These are phyloP conservation scores for Entomortierella chlamydospora DNA, from an alignment of 192 early-diverging fungal genomes.

Conservation along the genomic window DNA sequence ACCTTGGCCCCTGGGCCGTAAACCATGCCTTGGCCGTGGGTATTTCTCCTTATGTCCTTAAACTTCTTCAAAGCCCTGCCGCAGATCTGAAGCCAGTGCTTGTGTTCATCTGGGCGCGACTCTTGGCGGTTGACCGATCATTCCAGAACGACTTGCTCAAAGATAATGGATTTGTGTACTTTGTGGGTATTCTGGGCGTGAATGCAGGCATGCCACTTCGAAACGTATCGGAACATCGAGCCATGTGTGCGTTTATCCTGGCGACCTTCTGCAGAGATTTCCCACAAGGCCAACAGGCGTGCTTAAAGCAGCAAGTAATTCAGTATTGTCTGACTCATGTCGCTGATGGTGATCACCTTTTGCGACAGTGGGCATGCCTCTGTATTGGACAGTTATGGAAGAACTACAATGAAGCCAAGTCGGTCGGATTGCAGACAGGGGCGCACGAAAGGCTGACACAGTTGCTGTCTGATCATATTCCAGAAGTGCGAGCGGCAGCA, in stretches of 20 bases:
- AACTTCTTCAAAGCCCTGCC: constrained; percentile 92
- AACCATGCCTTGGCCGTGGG: constrained; percentile 93
- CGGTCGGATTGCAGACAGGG: constrained; percentile 67
- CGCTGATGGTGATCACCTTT: constrained; percentile 75
- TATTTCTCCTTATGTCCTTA: constrained; percentile 97
- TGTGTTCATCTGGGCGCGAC: constrained; percentile 97
- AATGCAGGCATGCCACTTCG: constrained; percentile 76
- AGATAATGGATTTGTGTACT: constrained; percentile 92
- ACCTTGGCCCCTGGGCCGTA: constrained; percentile 94
- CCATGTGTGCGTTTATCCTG: constrained; percentile 96
- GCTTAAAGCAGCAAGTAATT: constrained; percentile 77
- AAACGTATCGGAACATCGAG: constrained; percentile 88
- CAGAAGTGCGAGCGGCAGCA: constrained; percentile 87
- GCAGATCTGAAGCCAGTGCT: constrained; percentile 93
- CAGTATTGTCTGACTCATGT: constrained; percentile 74
- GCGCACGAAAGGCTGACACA: constrained; percentile 71
- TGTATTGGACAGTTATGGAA: constrained; percentile 90
- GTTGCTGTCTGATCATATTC: constrained; percentile 73
- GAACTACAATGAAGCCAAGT: constrained; percentile 77
- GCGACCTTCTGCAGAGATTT: constrained; percentile 92
- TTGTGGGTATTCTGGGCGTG: constrained; percentile 87
- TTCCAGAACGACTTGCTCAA: constrained; percentile 93
- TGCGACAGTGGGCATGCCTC: constrained; percentile 92
- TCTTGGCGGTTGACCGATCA: constrained; percentile 91
- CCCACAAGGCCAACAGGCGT: constrained; percentile 86